Percentiles rank a stretch among this genome's conserved stretches.
phyloP scores from a whole-genome alignment of 176 grass and related monocot genomes.

The Olyra latifolia region DNA sequence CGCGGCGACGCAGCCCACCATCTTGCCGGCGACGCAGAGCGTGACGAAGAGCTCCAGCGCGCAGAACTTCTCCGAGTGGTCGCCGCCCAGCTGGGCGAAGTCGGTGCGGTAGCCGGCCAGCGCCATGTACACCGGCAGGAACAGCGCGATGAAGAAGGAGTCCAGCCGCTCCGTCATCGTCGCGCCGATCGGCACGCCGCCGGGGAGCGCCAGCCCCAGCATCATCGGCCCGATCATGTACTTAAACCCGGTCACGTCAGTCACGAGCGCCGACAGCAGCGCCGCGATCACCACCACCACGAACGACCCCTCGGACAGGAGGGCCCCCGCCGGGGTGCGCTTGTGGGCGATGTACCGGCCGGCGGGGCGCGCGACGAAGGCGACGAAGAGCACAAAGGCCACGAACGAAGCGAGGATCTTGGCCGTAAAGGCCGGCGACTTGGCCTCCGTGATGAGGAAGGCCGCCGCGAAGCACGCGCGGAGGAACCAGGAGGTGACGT shows the following conservation, averaged over 20 bases:
- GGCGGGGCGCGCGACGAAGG: slow-evolving; percentile 41
- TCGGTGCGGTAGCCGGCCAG: slow-evolving; percentile 74
- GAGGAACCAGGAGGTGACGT: slow-evolving; percentile 62
- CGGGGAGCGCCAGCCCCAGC: slow-evolving; percentile 62
- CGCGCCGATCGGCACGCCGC: slow-evolving; percentile 75
- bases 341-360: slow-evolving; percentile 31
- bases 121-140: slow-evolving; percentile 65
- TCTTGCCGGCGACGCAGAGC: slow-evolving; percentile 59
- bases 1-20: slow-evolving; percentile 54
- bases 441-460: slow-evolving; percentile 25
- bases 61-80: slow-evolving; percentile 35
- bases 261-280: slow-evolving; percentile 56
- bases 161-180: slow-evolving; percentile 80
- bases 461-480: slow-evolving; percentile 16
- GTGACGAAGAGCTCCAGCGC: slow-evolving; percentile 64
- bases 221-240: slow-evolving; percentile 68
- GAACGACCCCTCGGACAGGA: slow-evolving; percentile 56
- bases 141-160: slow-evolving; percentile 67
- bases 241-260: slow-evolving; percentile 67
- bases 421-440: slow-evolving; percentile 6
- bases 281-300: slow-evolving; percentile 49
- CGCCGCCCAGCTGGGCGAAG: slow-evolving; percentile 39
- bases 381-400: slow-evolving; percentile 39
- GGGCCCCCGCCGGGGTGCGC: slow-evolving; percentile 41
- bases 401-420: slow-evolving; percentile 43